Evolutionary conservation across 495 filamentous ascomycete genomes (phyloP), one percentile per base, ranked within the genome.

Genomic region (Penicillium coffeae): DNA sequence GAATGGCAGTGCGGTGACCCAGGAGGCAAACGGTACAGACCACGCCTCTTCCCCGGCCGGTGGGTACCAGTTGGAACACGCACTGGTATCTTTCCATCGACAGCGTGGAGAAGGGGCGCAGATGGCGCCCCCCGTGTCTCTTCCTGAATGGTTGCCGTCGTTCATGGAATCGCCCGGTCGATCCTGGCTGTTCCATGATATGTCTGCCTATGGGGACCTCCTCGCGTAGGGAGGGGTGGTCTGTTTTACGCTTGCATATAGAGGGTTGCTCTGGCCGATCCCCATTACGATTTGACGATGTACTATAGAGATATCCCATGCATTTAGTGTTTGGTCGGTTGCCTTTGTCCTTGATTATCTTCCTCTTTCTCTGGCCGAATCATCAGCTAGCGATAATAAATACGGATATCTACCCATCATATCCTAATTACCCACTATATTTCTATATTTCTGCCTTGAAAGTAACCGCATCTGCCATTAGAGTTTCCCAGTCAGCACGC

Each of bases 121-220:
- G 3, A 9, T 27, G 40, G 37, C 33, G 12, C 34, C 39, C 6
- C 18, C 33, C 15, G 14, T 43, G 3, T 30, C 50, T 8, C 22
- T 54, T 6, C 55, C 55, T 25, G 47, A 51, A 35, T 58, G 55
- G 55, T 20, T 58, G 34, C 38, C 55, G 3, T 41, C 42, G 10
- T 54, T 54, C 22, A 20, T 58, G 16, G 47, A 43, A 22, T 48
- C 42, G 10, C 50, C 55, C 3, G 44, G 40, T 38, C 55, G 55
- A 42, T 41, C 33, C 15, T 58, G 50, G 55, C 9, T 58, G 3
- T 54, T 58, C 32, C 47, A 50, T 18, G 44, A 48, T 27, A 21
- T 15, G 21, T 27, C 43, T n/a, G 25, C 40, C 14, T 58, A 47
- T 42, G 40, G 47, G 8, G 44, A 51, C 34, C 15, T 58, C 21